Percentiles rank a stretch among this genome's conserved stretches.
These are phyloP conservation scores for Fusarium brevicatenulatum DNA, from an alignment of 2,329 filamentous ascomycete species.

Conservation along the genomic window DNA sequence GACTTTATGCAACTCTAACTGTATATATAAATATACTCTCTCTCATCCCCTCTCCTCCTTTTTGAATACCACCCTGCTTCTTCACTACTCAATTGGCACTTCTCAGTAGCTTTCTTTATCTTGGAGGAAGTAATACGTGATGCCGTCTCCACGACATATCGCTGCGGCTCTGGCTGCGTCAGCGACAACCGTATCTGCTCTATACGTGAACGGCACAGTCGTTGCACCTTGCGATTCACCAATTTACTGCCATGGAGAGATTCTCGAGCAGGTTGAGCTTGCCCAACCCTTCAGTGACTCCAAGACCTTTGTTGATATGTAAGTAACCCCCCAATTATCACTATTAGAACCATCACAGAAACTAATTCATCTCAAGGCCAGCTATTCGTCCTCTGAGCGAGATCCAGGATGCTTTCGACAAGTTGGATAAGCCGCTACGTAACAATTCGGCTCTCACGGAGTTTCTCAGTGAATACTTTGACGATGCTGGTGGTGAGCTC, in stretches of 20 bases:
- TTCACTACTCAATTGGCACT: conserved; percentile 5
- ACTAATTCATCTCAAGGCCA: conserved; percentile 55
- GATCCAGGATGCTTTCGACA: conserved; percentile 69
- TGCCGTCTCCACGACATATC: conserved; percentile 42
- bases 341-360: conserved; percentile 7
- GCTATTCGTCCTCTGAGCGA: conserved; percentile 68
- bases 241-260: conserved; percentile 73
- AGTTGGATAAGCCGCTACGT: conserved; percentile 67
- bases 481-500: conserved; percentile 70
- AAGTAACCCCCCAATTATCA: conserved; percentile 41
- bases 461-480: conserved; percentile 73
- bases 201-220: conserved; percentile 70
- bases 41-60: not conserved
- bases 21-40: conserved; percentile 14
- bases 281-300: conserved; percentile 73
- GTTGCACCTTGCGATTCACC: conserved; percentile 74
- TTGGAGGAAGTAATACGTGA: conserved; percentile 16
- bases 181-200: conserved; percentile 50
- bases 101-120: not conserved
- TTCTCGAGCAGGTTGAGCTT: conserved; percentile 70
- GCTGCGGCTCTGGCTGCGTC: conserved; percentile 44
- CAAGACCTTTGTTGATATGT: conserved; percentile 78
- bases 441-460: conserved; percentile 71
- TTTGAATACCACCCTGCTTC: not conserved
- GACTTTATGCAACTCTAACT: not conserved